These are phyloP conservation scores for Tetrahymena malaccensis DNA, from an alignment of 73 alveolate genomes.

Conservation along the genomic window DNA sequence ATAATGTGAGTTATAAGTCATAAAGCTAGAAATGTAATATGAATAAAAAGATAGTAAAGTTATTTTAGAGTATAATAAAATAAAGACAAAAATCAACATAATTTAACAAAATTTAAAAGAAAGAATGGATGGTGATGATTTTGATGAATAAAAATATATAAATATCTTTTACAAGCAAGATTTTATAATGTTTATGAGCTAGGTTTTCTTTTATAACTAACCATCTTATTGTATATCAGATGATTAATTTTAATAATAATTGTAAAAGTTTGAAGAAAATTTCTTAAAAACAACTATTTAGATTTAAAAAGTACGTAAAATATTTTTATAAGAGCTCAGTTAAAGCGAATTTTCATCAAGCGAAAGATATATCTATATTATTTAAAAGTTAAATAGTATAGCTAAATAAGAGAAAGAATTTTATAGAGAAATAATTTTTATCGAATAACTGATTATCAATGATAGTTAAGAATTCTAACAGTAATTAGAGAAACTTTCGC, in stretches of 20 bases:
- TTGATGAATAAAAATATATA: neutral
- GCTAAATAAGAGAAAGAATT: neutral
- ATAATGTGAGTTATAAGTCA: no score
- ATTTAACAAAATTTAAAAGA: neutral
- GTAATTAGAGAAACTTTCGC: neutral
- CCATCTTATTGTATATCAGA: neutral
- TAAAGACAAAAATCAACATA: neutral
- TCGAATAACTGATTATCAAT: no score
- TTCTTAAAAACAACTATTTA: neutral
- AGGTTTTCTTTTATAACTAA: neutral
- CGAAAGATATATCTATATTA: neutral
- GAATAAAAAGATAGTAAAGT: neutral
- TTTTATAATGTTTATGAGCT: neutral
- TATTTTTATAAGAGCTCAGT: neutral
- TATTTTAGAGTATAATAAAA: neutral
- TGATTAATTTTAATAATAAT: neutral
- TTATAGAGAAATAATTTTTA: neutral
- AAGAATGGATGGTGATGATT: neutral
- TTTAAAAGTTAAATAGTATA: neutral
- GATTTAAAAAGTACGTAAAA: neutral
- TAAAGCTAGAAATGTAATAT: no score
- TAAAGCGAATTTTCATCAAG: neutral
- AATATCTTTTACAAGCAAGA: neutral
- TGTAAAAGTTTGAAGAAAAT: neutral
- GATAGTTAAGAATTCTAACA: neutral